A percentile compares a stretch with the other conserved stretches of the same genome.
These are phyloP conservation scores for Ophiostoma fasciatum DNA, from an alignment of 2,329 filamentous ascomycete genomes.

Conservation along the genomic window DNA sequence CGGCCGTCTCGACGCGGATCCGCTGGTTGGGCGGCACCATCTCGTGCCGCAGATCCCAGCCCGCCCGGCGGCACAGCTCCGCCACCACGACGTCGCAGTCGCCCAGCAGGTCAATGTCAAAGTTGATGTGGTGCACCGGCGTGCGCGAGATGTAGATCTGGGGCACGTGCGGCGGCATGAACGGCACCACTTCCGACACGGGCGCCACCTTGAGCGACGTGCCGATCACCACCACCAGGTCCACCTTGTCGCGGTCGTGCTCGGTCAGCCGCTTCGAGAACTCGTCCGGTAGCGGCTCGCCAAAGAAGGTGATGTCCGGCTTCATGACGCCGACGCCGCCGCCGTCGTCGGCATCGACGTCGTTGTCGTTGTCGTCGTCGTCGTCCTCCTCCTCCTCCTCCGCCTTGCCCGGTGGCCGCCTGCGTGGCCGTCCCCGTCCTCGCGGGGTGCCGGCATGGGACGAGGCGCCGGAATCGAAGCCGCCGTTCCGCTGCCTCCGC, in stretches of 20 bases:
- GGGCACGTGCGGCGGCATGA: constrained; percentile 63
- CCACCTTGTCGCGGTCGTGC: constrained; percentile 64
- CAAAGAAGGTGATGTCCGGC: constrained; percentile 97
- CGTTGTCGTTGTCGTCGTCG: constrained; percentile 40
- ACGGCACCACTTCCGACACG: constrained; percentile 79
- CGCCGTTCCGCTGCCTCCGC: not conserved
- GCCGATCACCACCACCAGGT: constrained; percentile 90
- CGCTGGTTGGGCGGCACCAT: constrained; percentile 61
- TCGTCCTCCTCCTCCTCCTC: constrained; percentile 15
- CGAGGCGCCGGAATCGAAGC: constrained; percentile 10
- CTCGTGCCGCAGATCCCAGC: constrained; percentile 67
- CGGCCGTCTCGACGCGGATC: constrained; percentile 37
- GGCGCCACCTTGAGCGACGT: constrained; percentile 93
- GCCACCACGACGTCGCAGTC: constrained; percentile 85
- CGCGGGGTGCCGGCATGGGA: not conserved
- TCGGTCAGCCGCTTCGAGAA: constrained; percentile 73
- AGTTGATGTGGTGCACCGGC: constrained; percentile 78
- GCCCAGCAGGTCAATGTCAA: constrained; percentile 91
- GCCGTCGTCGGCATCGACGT: constrained; percentile 50
- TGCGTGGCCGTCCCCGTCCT: constrained; percentile 6
- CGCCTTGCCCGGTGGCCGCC: constrained; percentile 27
- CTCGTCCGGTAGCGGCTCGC: constrained; percentile 70
- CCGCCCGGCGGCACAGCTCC: constrained; percentile 68
- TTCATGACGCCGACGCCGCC: constrained; percentile 73
- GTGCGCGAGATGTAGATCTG: constrained; percentile 83